A percentile compares a stretch with the other conserved stretches of the same genome.
These are phyloP conservation scores for Didymella keratinophila DNA, from an alignment of 2,329 filamentous ascomycete genomes.

Conservation along the genomic window DNA sequence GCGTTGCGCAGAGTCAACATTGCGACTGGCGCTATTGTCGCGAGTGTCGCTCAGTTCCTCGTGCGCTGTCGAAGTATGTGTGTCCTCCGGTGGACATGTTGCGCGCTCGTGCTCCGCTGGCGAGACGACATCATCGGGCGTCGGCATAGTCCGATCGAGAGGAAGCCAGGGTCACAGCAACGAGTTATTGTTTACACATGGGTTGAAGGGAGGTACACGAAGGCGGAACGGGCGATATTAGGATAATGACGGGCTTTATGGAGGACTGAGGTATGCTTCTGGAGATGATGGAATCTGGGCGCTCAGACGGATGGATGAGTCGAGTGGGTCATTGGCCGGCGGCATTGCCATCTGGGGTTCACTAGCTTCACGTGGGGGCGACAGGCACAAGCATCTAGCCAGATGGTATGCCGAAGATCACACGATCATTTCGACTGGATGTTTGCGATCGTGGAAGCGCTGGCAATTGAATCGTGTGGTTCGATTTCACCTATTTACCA, in stretches of 20 bases:
- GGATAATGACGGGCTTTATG: slow-evolving; percentile 10
- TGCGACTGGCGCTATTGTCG: slow-evolving; percentile 21
- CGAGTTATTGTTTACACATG: slow-evolving; percentile 31
- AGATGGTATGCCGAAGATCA: slow-evolving; percentile 13
- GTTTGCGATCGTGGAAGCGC: not conserved
- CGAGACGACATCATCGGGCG: slow-evolving; percentile 55
- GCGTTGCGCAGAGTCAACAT: slow-evolving; percentile 25
- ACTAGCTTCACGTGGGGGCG: slow-evolving; percentile 22
- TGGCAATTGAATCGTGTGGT: not conserved
- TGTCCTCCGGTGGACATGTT: slow-evolving; percentile 60
- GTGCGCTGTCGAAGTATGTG: slow-evolving; percentile 33
- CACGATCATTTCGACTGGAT: slow-evolving; percentile 2
- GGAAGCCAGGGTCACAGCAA: slow-evolving; percentile 41
- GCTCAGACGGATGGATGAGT: slow-evolving; percentile 15
- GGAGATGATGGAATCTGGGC: slow-evolving; percentile 15
- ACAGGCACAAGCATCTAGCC: slow-evolving; percentile 10
- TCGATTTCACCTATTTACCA: not conserved
- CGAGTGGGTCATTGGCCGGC: slow-evolving; percentile 14
- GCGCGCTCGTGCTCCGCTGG: slow-evolving; percentile 53
- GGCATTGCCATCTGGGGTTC: slow-evolving; percentile 10
- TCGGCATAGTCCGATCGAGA: slow-evolving; percentile 57
- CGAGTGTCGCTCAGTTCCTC: slow-evolving; percentile 46
- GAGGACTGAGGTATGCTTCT: slow-evolving; percentile 17
- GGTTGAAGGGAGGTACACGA: slow-evolving; percentile 15
- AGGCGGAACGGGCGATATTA: slow-evolving; percentile 18